Evolutionary conservation across 1,284 basidiomycete genomes (phyloP).

Genomic region (Fomitopsis betulina): DNA sequence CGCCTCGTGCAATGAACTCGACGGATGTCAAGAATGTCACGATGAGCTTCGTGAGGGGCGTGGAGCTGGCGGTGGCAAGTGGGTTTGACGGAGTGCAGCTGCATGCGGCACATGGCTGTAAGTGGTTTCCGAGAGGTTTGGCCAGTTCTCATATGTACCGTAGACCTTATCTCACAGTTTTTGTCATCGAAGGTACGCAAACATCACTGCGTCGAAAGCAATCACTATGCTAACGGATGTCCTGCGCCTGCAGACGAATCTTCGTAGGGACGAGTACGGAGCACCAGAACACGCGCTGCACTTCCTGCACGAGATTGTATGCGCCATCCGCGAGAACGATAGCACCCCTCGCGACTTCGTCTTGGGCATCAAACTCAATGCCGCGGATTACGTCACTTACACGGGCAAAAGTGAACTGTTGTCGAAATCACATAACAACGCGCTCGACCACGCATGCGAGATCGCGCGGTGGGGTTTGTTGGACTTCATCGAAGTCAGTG

Average conservation of each 20-base stretch:
- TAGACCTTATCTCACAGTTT: constrained; percentile 84
- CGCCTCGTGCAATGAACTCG: constrained; percentile 56
- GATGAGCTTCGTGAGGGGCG: constrained; percentile 66
- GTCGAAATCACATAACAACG: constrained; percentile 33
- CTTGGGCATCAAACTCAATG: constrained; percentile 85
- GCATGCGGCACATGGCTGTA: constrained; percentile 88
- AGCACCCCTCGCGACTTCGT: constrained; percentile 60
- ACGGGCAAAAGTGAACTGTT: constrained; percentile 15
- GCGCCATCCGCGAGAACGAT: constrained; percentile 46
- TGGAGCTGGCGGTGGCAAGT: constrained; percentile 57
- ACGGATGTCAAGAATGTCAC: constrained; percentile 63
- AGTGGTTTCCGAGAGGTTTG: constrained; percentile 23
- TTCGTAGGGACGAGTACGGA: constrained; percentile 61
- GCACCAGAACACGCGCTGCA: constrained; percentile 44
- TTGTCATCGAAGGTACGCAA: constrained; percentile 67
- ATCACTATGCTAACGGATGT: background rate
- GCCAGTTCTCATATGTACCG: constrained; percentile 2
- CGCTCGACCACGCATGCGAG: constrained; percentile 57
- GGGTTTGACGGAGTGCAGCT: constrained; percentile 91
- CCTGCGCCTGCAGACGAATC: constrained; percentile 52
- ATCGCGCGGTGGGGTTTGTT: constrained; percentile 63
- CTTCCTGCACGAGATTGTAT: constrained; percentile 63
- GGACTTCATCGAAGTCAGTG: constrained; percentile 86
- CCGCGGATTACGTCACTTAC: constrained; percentile 69
- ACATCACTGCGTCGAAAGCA: background rate